Conservation (phyloP, 495 filamentous ascomycete genomes). For the Glarea lozoyensis region DNA sequence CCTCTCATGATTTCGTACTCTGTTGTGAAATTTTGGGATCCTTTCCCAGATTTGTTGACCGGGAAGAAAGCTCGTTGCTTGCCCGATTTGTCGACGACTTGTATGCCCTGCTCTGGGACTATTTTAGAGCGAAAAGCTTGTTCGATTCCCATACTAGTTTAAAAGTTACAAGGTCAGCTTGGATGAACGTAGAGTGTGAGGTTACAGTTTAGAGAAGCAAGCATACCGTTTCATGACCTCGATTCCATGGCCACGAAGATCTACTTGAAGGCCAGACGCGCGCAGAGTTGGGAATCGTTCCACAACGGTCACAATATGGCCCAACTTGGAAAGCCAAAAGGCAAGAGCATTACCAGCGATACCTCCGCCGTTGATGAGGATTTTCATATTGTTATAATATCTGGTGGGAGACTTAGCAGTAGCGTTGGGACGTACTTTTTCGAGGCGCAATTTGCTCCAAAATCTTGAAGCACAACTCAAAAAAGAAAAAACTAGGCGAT, state of each 20-base stretch:
- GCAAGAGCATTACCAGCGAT: background rate
- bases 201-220: too few relatives aligned
- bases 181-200: too few relatives aligned
- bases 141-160: slow-evolving; percentile 45
- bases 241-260: slow-evolving; percentile 40
- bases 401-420: too few relatives aligned
- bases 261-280: slow-evolving; percentile 40
- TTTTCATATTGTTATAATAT: too few relatives aligned
- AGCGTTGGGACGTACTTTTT: too few relatives aligned
- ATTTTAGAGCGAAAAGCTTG: slow-evolving; percentile 29
- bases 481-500: too few relatives aligned
- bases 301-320: slow-evolving; percentile 40
- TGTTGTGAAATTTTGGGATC: slow-evolving; percentile 26
- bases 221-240: slow-evolving; percentile 39
- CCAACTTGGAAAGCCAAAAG: slow-evolving; percentile 8
- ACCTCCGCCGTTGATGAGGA: background rate
- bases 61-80: slow-evolving; percentile 28
- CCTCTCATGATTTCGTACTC: slow-evolving; percentile 52
- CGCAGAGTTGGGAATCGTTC: slow-evolving; percentile 39
- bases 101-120: slow-evolving; percentile 26
- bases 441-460: too few relatives aligned
- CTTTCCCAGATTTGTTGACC: slow-evolving; percentile 29
- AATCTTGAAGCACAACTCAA: too few relatives aligned
- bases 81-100: slow-evolving; percentile 33
- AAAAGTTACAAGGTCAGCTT: too few relatives aligned